These are phyloP conservation scores for Fusarium keratoplasticum DNA, from an alignment of 2,329 filamentous ascomycete species.

Conservation along the genomic window DNA sequence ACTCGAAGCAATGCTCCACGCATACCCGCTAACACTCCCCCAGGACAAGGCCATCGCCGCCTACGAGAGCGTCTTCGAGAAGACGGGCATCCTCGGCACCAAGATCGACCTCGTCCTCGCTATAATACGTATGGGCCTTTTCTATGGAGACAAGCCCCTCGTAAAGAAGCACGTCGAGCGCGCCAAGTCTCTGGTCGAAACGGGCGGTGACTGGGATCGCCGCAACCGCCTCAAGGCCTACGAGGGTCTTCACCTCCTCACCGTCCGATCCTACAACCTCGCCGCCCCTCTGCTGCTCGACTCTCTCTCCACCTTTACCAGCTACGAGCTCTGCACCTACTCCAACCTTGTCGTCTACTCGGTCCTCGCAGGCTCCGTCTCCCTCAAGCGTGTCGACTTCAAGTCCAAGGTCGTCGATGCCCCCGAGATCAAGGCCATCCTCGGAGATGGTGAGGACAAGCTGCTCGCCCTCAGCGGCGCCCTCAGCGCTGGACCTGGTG, in stretches of 20 bases:
- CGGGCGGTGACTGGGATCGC: slow-evolving; percentile 97
- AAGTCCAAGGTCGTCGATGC: slow-evolving; percentile 99
- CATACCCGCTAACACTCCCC: slow-evolving; percentile 27
- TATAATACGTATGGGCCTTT: slow-evolving; percentile 94
- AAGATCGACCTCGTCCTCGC: slow-evolving; percentile 98
- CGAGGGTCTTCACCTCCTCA: slow-evolving; percentile 93
- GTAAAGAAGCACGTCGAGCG: slow-evolving; percentile 96
- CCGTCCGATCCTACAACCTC: slow-evolving; percentile 88
- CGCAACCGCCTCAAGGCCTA: slow-evolving; percentile 99
- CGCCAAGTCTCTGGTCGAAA: slow-evolving; percentile 89
- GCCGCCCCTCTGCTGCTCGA: slow-evolving; percentile 95
- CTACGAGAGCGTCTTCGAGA: slow-evolving; percentile 94
- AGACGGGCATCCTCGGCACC: slow-evolving; percentile 94
- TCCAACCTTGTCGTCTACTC: slow-evolving; percentile 95
- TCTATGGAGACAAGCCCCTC: slow-evolving; percentile 92
- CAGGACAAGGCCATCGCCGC: slow-evolving; percentile 94
- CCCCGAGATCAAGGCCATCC: slow-evolving; percentile 96
- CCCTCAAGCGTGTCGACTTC: slow-evolving; percentile 96
- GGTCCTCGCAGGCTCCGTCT: slow-evolving; percentile 92
- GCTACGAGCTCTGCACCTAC: slow-evolving; percentile 98
- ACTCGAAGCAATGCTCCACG: not conserved
- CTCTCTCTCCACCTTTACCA: slow-evolving; percentile 97
- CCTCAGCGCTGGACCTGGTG: slow-evolving; percentile 82
- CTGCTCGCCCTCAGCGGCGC: slow-evolving; percentile 84
- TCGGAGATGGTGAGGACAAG: slow-evolving; percentile 90